phyloP scores from a whole-genome alignment of 2,329 filamentous ascomycete species.

The Sclerotinia spermophila region DNA sequence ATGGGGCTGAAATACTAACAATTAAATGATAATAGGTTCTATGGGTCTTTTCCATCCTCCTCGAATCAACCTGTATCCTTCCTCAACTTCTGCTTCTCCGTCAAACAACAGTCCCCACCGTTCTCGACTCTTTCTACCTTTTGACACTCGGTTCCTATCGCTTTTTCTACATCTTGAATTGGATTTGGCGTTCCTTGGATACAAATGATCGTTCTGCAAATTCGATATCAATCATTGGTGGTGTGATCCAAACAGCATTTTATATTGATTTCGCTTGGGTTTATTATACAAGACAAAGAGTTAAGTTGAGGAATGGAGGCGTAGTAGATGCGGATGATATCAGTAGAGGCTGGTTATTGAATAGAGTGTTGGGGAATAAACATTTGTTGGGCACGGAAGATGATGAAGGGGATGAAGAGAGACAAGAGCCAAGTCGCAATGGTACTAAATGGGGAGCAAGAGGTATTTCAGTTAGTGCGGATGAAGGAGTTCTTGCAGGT shows the following conservation, averaged over 20 bases:
- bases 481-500: constrained; percentile 54
- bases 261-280: constrained; percentile 97
- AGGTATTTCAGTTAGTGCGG: constrained; percentile 64
- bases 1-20: not conserved
- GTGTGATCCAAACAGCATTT: constrained; percentile 81
- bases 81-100: constrained; percentile 88
- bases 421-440: constrained; percentile 13
- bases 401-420: constrained; percentile 31
- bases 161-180: constrained; percentile 85
- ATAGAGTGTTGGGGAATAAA: constrained; percentile 67
- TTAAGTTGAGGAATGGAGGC: constrained; percentile 85
- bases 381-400: constrained; percentile 49
- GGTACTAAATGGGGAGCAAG: constrained; percentile 53
- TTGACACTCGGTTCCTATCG: constrained; percentile 84
- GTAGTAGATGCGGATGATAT: constrained; percentile 89
- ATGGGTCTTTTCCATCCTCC: constrained; percentile 85
- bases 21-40: constrained; percentile 55
- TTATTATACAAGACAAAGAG: constrained; percentile 87
- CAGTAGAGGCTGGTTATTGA: constrained; percentile 78
- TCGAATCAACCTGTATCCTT: constrained; percentile 86
- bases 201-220: constrained; percentile 60
- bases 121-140: constrained; percentile 96
- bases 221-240: constrained; percentile 76
- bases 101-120: constrained; percentile 92
- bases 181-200: constrained; percentile 69